Percentiles rank a stretch among this genome's conserved stretches.
Conservation (phyloP, 176 grass and related monocot species). For the Cymbopogon citratus region DNA sequence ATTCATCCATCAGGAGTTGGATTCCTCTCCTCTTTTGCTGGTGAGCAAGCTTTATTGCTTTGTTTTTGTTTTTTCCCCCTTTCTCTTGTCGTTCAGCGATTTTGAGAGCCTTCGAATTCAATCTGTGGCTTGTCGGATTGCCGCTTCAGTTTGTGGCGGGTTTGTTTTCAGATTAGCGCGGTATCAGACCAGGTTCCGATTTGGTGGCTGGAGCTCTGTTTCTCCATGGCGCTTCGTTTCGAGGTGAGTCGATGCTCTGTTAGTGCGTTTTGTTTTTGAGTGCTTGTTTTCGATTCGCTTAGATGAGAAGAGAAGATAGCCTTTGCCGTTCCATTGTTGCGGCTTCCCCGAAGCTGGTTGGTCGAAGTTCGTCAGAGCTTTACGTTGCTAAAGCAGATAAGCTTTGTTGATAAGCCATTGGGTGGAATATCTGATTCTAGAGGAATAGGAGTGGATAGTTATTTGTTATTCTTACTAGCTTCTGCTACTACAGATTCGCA, state of each 20-base stretch:
- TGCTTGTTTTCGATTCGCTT: not conserved
- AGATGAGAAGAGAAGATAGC: not conserved
- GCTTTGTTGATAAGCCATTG: not conserved
- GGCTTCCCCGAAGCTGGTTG: not conserved
- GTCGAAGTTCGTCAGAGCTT: not conserved
- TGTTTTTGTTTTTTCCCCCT: not conserved
- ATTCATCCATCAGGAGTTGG: not conserved
- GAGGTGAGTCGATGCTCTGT: slow-evolving; percentile 35
- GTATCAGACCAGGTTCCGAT: not conserved
- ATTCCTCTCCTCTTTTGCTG: not conserved
- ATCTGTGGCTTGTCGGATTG: not conserved
- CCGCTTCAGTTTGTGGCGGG: not conserved
- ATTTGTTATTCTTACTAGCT: not conserved
- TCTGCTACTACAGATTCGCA: not conserved
- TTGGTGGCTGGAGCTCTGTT: not conserved
- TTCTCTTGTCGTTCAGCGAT: not conserved
- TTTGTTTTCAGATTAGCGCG: not conserved
- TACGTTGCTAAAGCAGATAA: slow-evolving; percentile 25
- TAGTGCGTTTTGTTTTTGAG: not conserved
- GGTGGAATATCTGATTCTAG: slow-evolving; percentile 4
- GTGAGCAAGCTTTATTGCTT: not conserved
- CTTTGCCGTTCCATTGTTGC: not conserved
- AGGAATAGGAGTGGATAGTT: not conserved
- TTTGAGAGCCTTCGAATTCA: not conserved
- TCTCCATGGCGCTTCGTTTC: slow-evolving; percentile 65